Conservation (phyloP, 1,284 basidiomycete genomes). For the Sanghuangporus sanghuang region DNA sequence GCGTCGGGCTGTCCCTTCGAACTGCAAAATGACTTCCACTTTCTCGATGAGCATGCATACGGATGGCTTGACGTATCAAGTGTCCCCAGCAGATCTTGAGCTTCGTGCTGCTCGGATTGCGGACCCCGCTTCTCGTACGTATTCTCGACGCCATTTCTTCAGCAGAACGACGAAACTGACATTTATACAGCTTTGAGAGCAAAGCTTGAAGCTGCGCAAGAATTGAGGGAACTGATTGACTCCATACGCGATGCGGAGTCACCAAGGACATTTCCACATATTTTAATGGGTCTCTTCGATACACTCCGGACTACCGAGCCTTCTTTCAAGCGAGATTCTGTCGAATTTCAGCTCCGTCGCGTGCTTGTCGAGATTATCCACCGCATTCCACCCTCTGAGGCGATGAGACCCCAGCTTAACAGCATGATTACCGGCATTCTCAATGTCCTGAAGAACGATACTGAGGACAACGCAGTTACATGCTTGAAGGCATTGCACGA, state of each 20-base stretch:
- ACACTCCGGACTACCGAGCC: slow-evolving; percentile 76
- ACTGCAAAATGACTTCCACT: slow-evolving; percentile 2
- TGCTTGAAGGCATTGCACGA: slow-evolving; percentile 95
- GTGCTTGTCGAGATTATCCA: slow-evolving; percentile 86
- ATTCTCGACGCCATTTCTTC: slow-evolving; percentile 2
- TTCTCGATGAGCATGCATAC: slow-evolving; percentile 24
- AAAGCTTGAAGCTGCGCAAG: slow-evolving; percentile 67
- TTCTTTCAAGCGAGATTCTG: slow-evolving; percentile 71
- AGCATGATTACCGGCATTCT: slow-evolving; percentile 77
- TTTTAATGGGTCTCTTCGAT: slow-evolving; percentile 78
- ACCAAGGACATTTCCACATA: slow-evolving; percentile 61
- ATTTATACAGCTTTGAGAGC: slow-evolving; percentile 56
- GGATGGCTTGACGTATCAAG: slow-evolving; percentile 40
- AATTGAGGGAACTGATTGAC: slow-evolving; percentile 86
- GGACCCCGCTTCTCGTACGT: slow-evolving; percentile 44
- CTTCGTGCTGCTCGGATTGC: slow-evolving; percentile 63
- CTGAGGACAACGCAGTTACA: slow-evolving; percentile 92
- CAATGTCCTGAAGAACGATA: slow-evolving; percentile 83
- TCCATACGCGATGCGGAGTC: slow-evolving; percentile 80
- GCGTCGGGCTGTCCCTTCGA: not conserved
- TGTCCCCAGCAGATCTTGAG: slow-evolving; percentile 59
- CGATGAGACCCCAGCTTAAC: slow-evolving; percentile 65
- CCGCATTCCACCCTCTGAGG: slow-evolving; percentile 81
- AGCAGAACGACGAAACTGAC: not conserved
- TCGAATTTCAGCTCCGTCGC: slow-evolving; percentile 85